These are phyloP conservation scores for Piper betle DNA, from an alignment of 164 flowering plant genomes.

Conservation along the genomic window DNA sequence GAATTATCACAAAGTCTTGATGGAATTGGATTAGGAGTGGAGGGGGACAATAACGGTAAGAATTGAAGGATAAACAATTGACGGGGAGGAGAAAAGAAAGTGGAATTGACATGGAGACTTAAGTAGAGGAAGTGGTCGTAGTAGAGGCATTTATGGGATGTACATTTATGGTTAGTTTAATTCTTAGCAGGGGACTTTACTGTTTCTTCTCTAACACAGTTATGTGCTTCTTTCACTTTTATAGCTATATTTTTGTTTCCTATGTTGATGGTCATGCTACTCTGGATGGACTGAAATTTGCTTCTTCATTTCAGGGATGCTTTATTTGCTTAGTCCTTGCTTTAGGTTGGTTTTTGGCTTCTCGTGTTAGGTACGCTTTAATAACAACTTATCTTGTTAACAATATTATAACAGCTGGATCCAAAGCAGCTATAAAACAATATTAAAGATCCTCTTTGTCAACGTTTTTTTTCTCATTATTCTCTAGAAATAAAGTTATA, in stretches of 20 bases:
- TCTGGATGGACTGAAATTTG: neutral
- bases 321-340: constrained; percentile 75
- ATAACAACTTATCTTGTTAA: neutral
- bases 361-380: constrained; percentile 65
- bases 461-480: neutral
- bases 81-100: no score
- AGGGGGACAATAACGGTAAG: no score
- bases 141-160: no score
- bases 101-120: no score
- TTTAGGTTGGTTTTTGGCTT: constrained; percentile 80
- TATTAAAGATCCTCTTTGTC: neutral
- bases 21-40: no score
- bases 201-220: no score
- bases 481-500: constrained; percentile 63
- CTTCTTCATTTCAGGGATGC: constrained; percentile 50
- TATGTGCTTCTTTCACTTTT: no score
- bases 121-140: no score
- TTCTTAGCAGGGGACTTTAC: no score
- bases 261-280: neutral
- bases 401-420: neutral
- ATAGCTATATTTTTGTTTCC: no score
- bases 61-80: no score
- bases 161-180: no score
- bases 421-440: neutral
- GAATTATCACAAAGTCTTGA: neutral